phyloP scores from a whole-genome alignment of 2,329 filamentous ascomycete genomes.

The Penicillium frequentans region DNA sequence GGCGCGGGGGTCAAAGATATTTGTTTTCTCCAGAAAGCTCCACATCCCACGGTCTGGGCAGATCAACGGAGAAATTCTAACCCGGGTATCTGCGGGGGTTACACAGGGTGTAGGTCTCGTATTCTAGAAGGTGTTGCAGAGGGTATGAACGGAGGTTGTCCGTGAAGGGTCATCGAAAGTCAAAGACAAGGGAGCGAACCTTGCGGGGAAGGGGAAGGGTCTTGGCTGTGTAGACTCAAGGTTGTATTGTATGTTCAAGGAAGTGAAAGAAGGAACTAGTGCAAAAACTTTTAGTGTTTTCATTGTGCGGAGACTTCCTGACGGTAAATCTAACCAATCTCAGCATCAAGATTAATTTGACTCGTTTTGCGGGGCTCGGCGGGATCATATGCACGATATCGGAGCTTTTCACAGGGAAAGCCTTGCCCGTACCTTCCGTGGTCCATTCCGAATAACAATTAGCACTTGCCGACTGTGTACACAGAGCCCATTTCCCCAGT shows the following conservation, averaged over 20 bases:
- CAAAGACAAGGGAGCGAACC: neutral
- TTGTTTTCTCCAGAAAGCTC: slow-evolving; percentile 1
- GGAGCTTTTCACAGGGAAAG: too few species aligned
- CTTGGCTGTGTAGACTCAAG: neutral
- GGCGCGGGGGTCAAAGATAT: slow-evolving; percentile 5
- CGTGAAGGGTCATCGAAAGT: neutral
- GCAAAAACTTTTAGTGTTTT: neutral
- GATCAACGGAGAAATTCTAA: slow-evolving; percentile 7
- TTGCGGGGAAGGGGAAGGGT: neutral
- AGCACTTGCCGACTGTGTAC: neutral
- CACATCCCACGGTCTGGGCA: slow-evolving; percentile 10
- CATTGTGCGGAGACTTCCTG: neutral
- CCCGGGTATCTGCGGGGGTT: neutral
- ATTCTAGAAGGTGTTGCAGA: neutral
- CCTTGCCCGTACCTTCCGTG: too few species aligned
- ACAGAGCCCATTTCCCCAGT: neutral
- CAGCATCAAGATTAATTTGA: neutral
- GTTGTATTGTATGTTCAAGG: too few species aligned
- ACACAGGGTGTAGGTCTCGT: neutral
- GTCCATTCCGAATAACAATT: too few species aligned
- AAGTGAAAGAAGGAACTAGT: too few species aligned
- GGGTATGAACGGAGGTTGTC: neutral
- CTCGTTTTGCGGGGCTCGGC: neutral
- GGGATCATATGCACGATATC: too few species aligned
- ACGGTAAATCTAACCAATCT: neutral